Evolutionary conservation across 179 eudicot species (phyloP).

Genomic region (Camellia oleifera): DNA sequence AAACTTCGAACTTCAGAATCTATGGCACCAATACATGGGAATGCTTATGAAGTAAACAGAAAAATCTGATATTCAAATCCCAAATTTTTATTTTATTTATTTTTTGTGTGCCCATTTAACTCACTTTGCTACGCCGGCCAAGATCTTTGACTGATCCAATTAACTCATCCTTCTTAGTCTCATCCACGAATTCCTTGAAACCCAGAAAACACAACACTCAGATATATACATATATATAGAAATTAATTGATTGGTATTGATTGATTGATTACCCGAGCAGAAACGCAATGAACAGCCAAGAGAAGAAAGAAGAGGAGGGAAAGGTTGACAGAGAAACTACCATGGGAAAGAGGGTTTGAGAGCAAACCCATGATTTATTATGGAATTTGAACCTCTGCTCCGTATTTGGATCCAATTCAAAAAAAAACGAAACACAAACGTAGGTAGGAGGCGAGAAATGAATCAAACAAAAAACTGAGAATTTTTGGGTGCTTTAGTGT

Average conservation of each 20-base stretch:
- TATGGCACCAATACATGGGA: background rate
- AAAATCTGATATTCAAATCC: background rate
- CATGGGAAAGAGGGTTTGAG: background rate
- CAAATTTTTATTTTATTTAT: background rate
- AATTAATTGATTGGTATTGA: no score
- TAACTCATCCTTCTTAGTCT: constrained; percentile 26
- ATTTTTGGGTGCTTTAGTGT: background rate
- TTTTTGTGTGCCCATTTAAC: background rate
- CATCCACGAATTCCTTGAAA: constrained; percentile 42
- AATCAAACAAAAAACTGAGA: background rate
- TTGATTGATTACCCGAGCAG: constrained; percentile 10
- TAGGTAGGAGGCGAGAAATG: background rate
- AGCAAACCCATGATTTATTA: constrained; percentile 12
- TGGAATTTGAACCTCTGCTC: background rate
- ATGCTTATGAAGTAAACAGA: background rate
- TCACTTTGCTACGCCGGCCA: constrained; percentile 79
- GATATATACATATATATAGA: background rate
- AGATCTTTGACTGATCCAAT: constrained; percentile 45
- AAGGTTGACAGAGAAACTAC: background rate
- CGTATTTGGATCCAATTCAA: background rate
- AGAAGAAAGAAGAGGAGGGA: background rate
- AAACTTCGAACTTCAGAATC: background rate
- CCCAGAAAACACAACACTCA: constrained; percentile 1
- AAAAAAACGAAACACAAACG: background rate
- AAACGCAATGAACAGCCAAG: background rate